These are phyloP conservation scores for Cinnamomum chago DNA, from an alignment of 164 flowering plant genomes.

Conservation along the genomic window DNA sequence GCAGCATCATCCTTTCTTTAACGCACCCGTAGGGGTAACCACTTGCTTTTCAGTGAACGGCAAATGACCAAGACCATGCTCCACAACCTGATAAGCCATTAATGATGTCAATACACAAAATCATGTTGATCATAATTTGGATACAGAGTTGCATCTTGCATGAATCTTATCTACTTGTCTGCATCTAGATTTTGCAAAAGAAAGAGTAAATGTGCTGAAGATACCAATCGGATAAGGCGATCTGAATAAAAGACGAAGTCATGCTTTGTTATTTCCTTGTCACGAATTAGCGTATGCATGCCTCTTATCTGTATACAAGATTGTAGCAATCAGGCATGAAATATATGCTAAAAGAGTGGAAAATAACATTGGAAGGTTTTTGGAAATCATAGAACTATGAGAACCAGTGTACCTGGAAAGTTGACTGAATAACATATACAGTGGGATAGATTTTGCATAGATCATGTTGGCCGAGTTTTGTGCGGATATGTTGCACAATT, in stretches of 20 bases:
- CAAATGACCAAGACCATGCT: constrained; percentile 99
- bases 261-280: constrained; percentile 82
- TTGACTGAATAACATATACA: constrained; percentile 82
- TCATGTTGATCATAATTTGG: constrained; percentile 1
- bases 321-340: constrained; percentile 5
- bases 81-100: constrained; percentile 75
- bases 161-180: not conserved
- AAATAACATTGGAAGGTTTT: constrained; percentile 1
- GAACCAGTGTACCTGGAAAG: constrained; percentile 69
- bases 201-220: constrained; percentile 7
- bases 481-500: constrained; percentile 91
- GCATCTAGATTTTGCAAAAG: not conserved
- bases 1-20: not conserved
- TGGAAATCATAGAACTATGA: not conserved
- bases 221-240: constrained; percentile 94
- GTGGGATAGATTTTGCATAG: constrained; percentile 88
- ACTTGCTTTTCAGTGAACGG: constrained; percentile 96
- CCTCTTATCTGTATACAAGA: constrained; percentile 73
- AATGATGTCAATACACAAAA: constrained; percentile 1
- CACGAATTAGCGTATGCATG: constrained; percentile 94
- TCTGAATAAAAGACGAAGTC: constrained; percentile 96
- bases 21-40: constrained; percentile 87
- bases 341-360: not conserved
- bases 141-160: not conserved
- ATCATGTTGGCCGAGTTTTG: constrained; percentile 96